Evolutionary conservation across 345 rosid species (phyloP), one percentile per base, ranked within the genome.

Genomic region (Dovyalis caffra): DNA sequence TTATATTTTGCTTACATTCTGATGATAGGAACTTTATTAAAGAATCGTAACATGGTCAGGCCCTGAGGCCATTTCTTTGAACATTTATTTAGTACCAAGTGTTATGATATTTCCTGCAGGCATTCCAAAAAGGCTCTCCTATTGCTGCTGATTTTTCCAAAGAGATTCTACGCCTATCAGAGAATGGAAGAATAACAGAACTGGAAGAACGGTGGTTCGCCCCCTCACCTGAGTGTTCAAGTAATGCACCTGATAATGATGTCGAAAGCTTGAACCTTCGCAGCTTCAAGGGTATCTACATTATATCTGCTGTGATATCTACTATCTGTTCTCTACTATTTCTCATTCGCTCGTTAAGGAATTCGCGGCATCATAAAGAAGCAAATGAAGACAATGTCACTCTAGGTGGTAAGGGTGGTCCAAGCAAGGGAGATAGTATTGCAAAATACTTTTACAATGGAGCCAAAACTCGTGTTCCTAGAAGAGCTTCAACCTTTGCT

Each of bases 201-300:
- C 37, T 85, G 60, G 81, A 84, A 79, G 53, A 86, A 0, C 9
- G 71, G 4, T 85, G 88, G 89, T 80, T 89, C 64, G 3, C 11
- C 28, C 63, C 75, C 0, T 64, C 81, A 0, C 4, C 34, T 0
- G 78, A 69, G 28, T 87, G 93, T 67, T 33, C 65, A 3, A 15
- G 33, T 32, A 64, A 70, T 14, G 60, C 67, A 70, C 72, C 68
- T 16, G 74, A 56, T n/a, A 56, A 76, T 8, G 33, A 49, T 8
- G 20, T 25, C 9, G 74, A 74, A 62, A 83, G 77, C 53, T 75
- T 89, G 72, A 77, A 76, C 60, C 74, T 87, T 25, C 56, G 31
- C 21, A 82, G 82, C 70, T 89, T 89, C 82, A 85, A 82, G 88
- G 87, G 79, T 64, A 85, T 89, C 64, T 86, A 58, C 64, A 32